A percentile compares a stretch with the other conserved stretches of the same genome.
Conservation (phyloP, 495 filamentous ascomycete genomes). For the Xylaria telfairii region DNA sequence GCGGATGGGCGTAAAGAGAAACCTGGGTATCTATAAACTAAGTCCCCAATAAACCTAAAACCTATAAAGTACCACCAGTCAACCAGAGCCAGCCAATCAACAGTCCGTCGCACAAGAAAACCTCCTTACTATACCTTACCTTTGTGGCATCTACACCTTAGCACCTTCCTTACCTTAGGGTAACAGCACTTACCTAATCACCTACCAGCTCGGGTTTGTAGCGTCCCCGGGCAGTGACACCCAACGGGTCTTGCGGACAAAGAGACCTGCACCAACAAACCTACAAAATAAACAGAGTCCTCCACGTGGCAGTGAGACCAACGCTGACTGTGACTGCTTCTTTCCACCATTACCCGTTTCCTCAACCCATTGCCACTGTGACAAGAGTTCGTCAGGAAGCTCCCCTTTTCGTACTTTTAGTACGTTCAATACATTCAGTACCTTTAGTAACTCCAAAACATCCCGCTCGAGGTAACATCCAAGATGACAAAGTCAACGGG, state of each 20-base stretch:
- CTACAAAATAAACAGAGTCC: not conserved
- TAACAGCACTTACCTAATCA: not conserved
- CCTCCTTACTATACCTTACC: too few species aligned
- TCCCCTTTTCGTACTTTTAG: not conserved
- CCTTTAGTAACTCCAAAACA: not conserved
- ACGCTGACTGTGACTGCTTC: too few species aligned
- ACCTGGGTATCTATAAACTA: too few species aligned
- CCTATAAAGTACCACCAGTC: too few species aligned
- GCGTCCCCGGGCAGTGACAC: not conserved
- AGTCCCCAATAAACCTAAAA: too few species aligned
- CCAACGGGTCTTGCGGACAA: not conserved
- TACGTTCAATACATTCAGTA: not conserved
- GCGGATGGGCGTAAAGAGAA: not conserved
- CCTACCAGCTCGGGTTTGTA: not conserved
- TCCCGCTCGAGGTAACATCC: not conserved
- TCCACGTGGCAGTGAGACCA: not conserved
- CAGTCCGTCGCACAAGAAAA: too few species aligned
- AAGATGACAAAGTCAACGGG: conserved; percentile 20
- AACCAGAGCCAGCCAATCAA: too few species aligned
- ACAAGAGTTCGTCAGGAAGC: not conserved
- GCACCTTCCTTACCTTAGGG: not conserved
- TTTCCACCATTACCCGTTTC: not conserved
- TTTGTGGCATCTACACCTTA: too few species aligned
- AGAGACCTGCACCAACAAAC: not conserved
- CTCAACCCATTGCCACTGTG: not conserved